Evolutionary conservation across 164 flowering plant genomes (phyloP).

Genomic region (Vitis rupestris): DNA sequence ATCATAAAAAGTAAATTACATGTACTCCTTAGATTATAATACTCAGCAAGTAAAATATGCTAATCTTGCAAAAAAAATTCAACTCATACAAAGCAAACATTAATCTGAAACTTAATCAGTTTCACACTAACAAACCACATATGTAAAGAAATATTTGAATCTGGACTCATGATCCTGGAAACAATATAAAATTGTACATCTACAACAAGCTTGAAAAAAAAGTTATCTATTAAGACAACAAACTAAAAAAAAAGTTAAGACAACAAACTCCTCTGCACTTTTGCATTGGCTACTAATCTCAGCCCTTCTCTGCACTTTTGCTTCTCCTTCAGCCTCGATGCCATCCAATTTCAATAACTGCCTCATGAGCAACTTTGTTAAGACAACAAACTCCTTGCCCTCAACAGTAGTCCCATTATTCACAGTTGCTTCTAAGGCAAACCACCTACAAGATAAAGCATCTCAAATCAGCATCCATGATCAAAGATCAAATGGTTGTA

Average conservation of each 20-base stretch:
- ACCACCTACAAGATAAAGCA: slow-evolving; percentile 36
- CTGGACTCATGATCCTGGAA: neutral
- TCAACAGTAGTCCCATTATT: slow-evolving; percentile 48
- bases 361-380: slow-evolving; percentile 64
- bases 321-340: slow-evolving; percentile 83
- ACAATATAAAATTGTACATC: neutral
- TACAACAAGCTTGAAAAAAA: neutral
- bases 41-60: too few relatives aligned
- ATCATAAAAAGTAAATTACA: too few relatives aligned
- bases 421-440: slow-evolving; percentile 44
- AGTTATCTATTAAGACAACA: neutral
- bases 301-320: slow-evolving; percentile 55
- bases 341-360: slow-evolving; percentile 68
- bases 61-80: neutral
- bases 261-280: too few relatives aligned
- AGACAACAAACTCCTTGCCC: slow-evolving; percentile 50
- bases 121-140: neutral
- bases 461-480: neutral
- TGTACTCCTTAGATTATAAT: too few relatives aligned
- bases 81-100: neutral
- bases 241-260: neutral
- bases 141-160: neutral
- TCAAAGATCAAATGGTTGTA: neutral
- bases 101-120: neutral
- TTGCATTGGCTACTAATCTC: slow-evolving; percentile 44